Evolutionary conservation across 306 rosid genomes (phyloP).

Genomic region (Lathyrus oleraceus): DNA sequence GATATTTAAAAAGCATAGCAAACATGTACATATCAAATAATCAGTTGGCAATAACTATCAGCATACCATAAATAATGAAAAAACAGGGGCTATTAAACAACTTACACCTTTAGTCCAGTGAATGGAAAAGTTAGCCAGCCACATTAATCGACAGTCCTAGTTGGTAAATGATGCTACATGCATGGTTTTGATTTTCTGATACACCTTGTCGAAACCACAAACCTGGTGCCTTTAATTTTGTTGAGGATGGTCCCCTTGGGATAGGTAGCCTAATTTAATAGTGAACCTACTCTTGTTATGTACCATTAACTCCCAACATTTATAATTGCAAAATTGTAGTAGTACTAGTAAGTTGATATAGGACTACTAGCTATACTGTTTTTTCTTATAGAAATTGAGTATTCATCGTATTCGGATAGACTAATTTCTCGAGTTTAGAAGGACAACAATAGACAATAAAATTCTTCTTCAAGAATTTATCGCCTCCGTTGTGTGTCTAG

Average conservation of each 20-base stretch:
- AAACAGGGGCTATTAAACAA: neutral
- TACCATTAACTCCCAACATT: slow-evolving; percentile 6
- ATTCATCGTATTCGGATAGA: no score
- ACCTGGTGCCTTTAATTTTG: slow-evolving; percentile 20
- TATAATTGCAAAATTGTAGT: neutral
- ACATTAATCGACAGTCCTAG: slow-evolving; percentile 20
- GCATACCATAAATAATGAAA: neutral
- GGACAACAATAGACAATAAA: no score
- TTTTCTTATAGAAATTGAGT: no score
- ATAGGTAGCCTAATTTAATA: slow-evolving; percentile 32
- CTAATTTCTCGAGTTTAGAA: no score
- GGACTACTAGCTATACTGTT: neutral
- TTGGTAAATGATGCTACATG: slow-evolving; percentile 21
- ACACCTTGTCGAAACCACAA: slow-evolving; percentile 8
- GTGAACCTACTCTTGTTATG: neutral
- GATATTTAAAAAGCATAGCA: slow-evolving; percentile 2
- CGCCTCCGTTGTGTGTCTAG: no score
- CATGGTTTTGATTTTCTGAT: slow-evolving; percentile 27
- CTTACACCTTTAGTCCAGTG: no score
- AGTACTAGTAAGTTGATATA: neutral
- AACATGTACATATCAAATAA: neutral
- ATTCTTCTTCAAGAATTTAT: no score
- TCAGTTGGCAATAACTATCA: slow-evolving; percentile 5
- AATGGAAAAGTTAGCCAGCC: neutral
- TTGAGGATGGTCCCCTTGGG: slow-evolving; percentile 30